Evolutionary conservation across 2,329 filamentous ascomycete genomes (phyloP).

Genomic region (Thielaviopsis musarum): DNA sequence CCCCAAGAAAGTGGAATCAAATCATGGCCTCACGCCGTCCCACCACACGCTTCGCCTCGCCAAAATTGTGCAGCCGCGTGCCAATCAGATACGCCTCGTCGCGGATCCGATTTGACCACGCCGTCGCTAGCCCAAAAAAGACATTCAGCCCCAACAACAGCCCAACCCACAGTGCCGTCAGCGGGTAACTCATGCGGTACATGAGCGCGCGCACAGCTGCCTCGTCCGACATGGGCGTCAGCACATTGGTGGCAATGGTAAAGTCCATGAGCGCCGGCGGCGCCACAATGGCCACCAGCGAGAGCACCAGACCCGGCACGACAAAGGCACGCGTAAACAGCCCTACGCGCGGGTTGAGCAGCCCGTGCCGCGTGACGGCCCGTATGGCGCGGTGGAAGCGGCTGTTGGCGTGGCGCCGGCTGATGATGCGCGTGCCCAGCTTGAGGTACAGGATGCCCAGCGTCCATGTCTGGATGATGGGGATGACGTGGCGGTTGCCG

Average conservation of each 20-base stretch:
- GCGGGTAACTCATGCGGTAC: slow-evolving; percentile 54
- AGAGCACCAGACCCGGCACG: slow-evolving; percentile 52
- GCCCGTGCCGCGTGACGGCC: slow-evolving; percentile 57
- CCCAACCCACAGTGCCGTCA: slow-evolving; percentile 31
- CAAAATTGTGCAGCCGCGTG: slow-evolving; percentile 88
- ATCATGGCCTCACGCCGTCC: background rate
- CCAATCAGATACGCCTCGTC: slow-evolving; percentile 96
- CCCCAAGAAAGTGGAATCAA: background rate
- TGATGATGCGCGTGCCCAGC: slow-evolving; percentile 40
- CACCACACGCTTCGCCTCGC: slow-evolving; percentile 18
- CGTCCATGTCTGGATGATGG: slow-evolving; percentile 87
- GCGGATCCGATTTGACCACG: slow-evolving; percentile 67
- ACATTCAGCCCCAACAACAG: slow-evolving; percentile 29
- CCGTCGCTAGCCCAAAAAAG: slow-evolving; percentile 43
- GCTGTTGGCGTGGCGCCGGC: slow-evolving; percentile 21
- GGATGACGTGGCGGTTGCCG: slow-evolving; percentile 46
- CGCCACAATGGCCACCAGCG: slow-evolving; percentile 40
- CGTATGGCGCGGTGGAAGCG: slow-evolving; percentile 59
- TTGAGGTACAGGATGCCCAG: slow-evolving; percentile 82
- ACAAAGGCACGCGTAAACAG: slow-evolving; percentile 77
- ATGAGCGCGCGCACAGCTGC: slow-evolving; percentile 22
- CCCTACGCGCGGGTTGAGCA: slow-evolving; percentile 58
- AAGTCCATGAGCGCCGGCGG: slow-evolving; percentile 32
- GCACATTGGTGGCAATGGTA: slow-evolving; percentile 8
- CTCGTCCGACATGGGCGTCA: slow-evolving; percentile 14